Conservation (phyloP, 139 green algal species). For the Picochlorum sp. region DNA sequence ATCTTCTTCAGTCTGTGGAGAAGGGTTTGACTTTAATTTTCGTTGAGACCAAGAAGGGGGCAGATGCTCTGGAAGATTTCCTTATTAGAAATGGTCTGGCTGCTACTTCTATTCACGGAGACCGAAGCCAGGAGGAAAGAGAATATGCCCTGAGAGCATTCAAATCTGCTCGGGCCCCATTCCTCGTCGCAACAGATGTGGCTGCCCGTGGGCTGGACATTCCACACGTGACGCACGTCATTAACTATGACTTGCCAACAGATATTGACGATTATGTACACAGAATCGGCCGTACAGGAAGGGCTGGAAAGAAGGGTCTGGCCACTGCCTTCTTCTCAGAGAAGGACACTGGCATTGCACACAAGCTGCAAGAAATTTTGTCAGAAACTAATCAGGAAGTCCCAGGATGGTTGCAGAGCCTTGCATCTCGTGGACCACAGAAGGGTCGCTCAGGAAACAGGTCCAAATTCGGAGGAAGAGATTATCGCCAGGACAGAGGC, state of each 20-base stretch:
- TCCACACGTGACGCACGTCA: slow-evolving; percentile 75
- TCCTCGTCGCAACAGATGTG: slow-evolving; percentile 95
- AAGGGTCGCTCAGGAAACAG: slow-evolving; percentile 43
- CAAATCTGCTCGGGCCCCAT: slow-evolving; percentile 65
- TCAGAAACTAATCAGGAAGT: slow-evolving; percentile 94
- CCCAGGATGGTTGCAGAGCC: slow-evolving; percentile 79
- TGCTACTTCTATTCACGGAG: slow-evolving; percentile 92
- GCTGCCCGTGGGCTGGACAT: slow-evolving; percentile 90
- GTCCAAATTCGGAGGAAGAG: slow-evolving; percentile 76
- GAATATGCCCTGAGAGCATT: slow-evolving; percentile 71
- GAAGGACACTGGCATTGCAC: slow-evolving; percentile 77
- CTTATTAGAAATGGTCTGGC: slow-evolving; percentile 73
- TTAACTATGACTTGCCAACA: slow-evolving; percentile 79
- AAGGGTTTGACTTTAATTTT: slow-evolving; percentile 92
- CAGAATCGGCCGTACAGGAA: slow-evolving; percentile 72
- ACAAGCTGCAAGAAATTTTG: slow-evolving; percentile 70
- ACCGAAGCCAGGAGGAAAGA: slow-evolving; percentile 81
- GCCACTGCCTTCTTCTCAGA: slow-evolving; percentile 94
- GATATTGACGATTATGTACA: slow-evolving; percentile 86
- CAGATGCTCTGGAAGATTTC: slow-evolving; percentile 92
- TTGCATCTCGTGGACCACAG: slow-evolving; percentile 46
- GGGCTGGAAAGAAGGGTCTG: slow-evolving; percentile 92
- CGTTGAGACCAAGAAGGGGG: slow-evolving; percentile 95
- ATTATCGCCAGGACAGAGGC: slow-evolving; percentile 72
- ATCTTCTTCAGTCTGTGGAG: slow-evolving; percentile 83